These are phyloP conservation scores for Microbotryomycetes sp. DNA, from an alignment of 1,284 basidiomycete species.

Conservation along the genomic window DNA sequence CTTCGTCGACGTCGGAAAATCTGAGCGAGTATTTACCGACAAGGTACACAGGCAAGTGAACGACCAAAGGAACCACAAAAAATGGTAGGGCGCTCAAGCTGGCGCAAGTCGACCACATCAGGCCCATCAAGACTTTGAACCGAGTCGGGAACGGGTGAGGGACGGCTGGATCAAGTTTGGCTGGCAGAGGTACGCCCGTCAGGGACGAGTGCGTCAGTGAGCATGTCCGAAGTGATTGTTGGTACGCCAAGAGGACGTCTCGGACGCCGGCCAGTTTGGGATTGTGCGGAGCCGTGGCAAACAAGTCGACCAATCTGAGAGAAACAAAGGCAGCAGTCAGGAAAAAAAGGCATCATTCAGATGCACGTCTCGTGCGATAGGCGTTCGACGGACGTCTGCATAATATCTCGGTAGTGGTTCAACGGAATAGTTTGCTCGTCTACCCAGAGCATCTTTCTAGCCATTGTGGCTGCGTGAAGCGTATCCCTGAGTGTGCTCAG, in stretches of 20 bases:
- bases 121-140: constrained; percentile 64
- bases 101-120: constrained; percentile 66
- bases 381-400: constrained; percentile 66
- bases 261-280: constrained; percentile 57
- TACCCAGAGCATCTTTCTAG: constrained; percentile 80
- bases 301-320: constrained; percentile 69
- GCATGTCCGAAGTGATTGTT: constrained; percentile 73
- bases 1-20: constrained; percentile 64
- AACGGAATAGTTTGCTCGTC: constrained; percentile 63
- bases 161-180: constrained; percentile 62
- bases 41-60: constrained; percentile 74
- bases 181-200: constrained; percentile 63
- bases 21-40: constrained; percentile 48
- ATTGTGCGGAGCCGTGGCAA: constrained; percentile 55
- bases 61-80: constrained; percentile 71
- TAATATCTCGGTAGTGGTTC: constrained; percentile 60
- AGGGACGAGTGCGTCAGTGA: constrained; percentile 74
- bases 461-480: constrained; percentile 75
- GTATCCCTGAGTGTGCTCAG: constrained; percentile 61
- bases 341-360: no score
- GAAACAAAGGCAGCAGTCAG: constrained; percentile 17
- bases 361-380: no score
- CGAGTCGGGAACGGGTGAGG: constrained; percentile 67
- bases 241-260: constrained; percentile 70
- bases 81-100: constrained; percentile 69